phyloP scores from a whole-genome alignment of 805 yeast genomes.

The Sugiyamaella floridensis region DNA sequence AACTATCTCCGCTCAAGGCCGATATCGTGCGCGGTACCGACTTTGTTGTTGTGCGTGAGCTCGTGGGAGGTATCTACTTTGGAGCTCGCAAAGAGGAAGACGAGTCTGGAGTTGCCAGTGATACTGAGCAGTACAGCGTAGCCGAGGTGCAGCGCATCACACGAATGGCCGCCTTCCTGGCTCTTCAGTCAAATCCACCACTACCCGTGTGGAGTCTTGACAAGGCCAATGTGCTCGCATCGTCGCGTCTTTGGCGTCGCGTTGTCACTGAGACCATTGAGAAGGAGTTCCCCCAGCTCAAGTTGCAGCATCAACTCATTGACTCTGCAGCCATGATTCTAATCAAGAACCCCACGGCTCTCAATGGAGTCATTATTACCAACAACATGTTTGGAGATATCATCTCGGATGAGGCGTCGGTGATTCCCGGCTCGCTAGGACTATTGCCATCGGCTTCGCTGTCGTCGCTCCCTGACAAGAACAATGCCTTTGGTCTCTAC shows the following conservation, averaged over 20 bases:
- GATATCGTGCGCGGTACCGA: slow-evolving; percentile 86
- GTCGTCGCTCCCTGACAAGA: slow-evolving; percentile 93
- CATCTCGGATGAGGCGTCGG: slow-evolving; percentile 95
- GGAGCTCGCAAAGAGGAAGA: slow-evolving; percentile 94
- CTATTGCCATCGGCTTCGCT: slow-evolving; percentile 92
- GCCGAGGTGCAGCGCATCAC: slow-evolving; percentile 92
- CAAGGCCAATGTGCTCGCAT: slow-evolving; percentile 95
- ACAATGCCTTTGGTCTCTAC: slow-evolving; percentile 89
- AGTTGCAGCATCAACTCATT: slow-evolving; percentile 86
- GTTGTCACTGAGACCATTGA: slow-evolving; percentile 79
- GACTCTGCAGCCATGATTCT: slow-evolving; percentile 99
- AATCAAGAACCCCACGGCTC: slow-evolving; percentile 80
- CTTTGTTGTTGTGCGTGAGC: slow-evolving; percentile 88
- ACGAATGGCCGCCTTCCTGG: slow-evolving; percentile 96
- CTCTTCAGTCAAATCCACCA: slow-evolving; percentile 89
- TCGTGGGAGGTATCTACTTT: slow-evolving; percentile 96
- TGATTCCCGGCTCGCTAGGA: slow-evolving; percentile 96
- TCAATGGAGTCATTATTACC: slow-evolving; percentile 89
- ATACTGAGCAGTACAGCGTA: slow-evolving; percentile 86
- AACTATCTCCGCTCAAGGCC: slow-evolving; percentile 79
- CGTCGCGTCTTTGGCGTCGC: slow-evolving; percentile 93
- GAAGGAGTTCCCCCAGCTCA: slow-evolving; percentile 85
- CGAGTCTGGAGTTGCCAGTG: slow-evolving; percentile 81
- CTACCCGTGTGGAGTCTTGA: slow-evolving; percentile 93
- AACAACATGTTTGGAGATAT: slow-evolving; percentile 98